Evolutionary conservation across 1,284 basidiomycete species (phyloP).

Genomic region (Puccinia hordei): DNA sequence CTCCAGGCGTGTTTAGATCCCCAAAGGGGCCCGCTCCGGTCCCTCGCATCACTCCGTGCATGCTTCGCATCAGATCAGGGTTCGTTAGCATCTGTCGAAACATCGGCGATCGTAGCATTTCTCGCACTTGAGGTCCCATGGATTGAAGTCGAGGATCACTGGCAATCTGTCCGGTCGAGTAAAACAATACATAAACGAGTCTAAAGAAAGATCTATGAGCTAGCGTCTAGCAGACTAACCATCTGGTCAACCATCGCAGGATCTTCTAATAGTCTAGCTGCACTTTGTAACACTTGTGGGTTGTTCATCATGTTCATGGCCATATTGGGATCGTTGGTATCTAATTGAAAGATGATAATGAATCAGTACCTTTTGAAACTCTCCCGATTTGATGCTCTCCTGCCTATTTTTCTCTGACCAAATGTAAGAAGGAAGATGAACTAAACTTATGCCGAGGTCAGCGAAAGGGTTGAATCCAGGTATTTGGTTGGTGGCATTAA

Average conservation of each 20-base stretch:
- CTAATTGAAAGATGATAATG: neutral
- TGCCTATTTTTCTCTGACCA: too few relatives aligned
- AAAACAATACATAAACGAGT: neutral
- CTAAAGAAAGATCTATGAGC: too few relatives aligned
- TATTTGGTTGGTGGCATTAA: constrained; percentile 62
- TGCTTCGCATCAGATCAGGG: constrained; percentile 52
- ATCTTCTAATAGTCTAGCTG: constrained; percentile 60
- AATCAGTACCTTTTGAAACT: neutral
- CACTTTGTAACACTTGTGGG: constrained; percentile 48
- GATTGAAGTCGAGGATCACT: constrained; percentile 75
- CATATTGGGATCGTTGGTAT: constrained; percentile 50
- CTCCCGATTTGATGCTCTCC: too few relatives aligned
- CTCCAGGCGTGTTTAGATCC: constrained; percentile 75
- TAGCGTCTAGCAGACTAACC: too few relatives aligned
- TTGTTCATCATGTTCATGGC: constrained; percentile 51
- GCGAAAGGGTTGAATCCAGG: constrained; percentile 83
- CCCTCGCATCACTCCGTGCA: constrained; percentile 54
- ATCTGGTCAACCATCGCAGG: constrained; percentile 76
- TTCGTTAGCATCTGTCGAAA: constrained; percentile 76
- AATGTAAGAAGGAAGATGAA: neutral
- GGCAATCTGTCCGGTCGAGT: constrained; percentile 65
- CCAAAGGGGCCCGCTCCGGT: constrained; percentile 62
- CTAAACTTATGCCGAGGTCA: constrained; percentile 73
- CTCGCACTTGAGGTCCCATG: constrained; percentile 77
- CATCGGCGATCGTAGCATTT: constrained; percentile 67